phyloP scores from a whole-genome alignment of 2,329 filamentous ascomycete genomes.

The Cordyceps tenuipes region DNA sequence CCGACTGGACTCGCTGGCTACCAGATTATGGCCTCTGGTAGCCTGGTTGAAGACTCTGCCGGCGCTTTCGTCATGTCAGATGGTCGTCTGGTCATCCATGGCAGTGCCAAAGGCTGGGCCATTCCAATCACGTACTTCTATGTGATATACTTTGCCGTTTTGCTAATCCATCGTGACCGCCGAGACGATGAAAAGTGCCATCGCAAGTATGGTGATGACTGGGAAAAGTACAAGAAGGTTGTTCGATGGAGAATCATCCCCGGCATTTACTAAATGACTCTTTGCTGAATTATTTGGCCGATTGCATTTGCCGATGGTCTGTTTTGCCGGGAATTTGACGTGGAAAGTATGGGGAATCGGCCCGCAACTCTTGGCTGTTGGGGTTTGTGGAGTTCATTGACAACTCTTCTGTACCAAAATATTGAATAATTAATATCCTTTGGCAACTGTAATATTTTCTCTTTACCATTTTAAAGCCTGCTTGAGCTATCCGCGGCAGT shows the following conservation, averaged over 20 bases:
- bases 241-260: slow-evolving; percentile 80
- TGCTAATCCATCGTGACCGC: slow-evolving; percentile 77
- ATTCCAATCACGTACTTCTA: slow-evolving; percentile 93
- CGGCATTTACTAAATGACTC: slow-evolving; percentile 58
- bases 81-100: slow-evolving; percentile 59
- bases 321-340: neutral
- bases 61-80: slow-evolving; percentile 50
- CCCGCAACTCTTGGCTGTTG: neutral
- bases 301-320: neutral
- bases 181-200: slow-evolving; percentile 88
- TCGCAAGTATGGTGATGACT: slow-evolving; percentile 86
- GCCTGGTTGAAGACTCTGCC: slow-evolving; percentile 39
- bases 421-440: neutral
- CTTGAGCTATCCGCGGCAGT: neutral
- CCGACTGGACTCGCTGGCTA: slow-evolving; percentile 83
- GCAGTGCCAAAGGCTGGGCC: slow-evolving; percentile 70
- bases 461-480: neutral
- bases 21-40: slow-evolving; percentile 52
- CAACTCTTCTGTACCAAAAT: neutral
- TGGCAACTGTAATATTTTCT: neutral
- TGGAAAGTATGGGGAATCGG: neutral
- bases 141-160: slow-evolving; percentile 78
- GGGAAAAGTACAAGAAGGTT: slow-evolving; percentile 77
- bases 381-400: neutral
- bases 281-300: neutral